phyloP scores from a whole-genome alignment of 176 grass and related monocot species.

The Saccharum spontaneum region DNA sequence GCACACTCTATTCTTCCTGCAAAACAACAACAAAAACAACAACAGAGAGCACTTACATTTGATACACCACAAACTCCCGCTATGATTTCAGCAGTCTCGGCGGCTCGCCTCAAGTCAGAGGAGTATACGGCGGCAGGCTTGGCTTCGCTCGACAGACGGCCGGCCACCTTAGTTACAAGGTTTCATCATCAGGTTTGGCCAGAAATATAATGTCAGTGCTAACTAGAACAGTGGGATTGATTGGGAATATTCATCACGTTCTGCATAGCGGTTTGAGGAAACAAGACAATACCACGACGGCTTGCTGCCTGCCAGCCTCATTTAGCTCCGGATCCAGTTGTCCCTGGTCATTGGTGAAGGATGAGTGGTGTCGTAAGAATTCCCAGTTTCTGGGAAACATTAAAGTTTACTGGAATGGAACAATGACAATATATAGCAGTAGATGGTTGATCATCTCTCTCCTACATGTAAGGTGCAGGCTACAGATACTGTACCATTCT shows the following conservation, averaged over 20 bases:
- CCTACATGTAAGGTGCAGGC: too few species aligned
- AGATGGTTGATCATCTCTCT: too few species aligned
- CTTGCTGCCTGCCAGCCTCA: constrained; percentile 55
- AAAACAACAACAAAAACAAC: too few species aligned
- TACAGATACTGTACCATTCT: too few species aligned
- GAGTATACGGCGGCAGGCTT: constrained; percentile 62
- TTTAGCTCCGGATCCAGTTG: constrained; percentile 69
- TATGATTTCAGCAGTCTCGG: constrained; percentile 58
- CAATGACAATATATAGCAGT: not conserved
- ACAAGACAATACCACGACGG: constrained; percentile 39
- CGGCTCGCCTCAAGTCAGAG: constrained; percentile 66
- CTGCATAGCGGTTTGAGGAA: not conserved
- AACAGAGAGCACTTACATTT: constrained; percentile 27
- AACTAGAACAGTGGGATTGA: not conserved
- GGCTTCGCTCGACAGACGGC: constrained; percentile 48
- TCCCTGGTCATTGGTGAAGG: constrained; percentile 33
- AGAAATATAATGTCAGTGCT: not conserved
- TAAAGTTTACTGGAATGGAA: not conserved
- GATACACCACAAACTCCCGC: constrained; percentile 40
- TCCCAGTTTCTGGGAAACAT: not conserved
- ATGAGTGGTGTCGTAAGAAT: not conserved
- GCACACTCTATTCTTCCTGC: too few species aligned
- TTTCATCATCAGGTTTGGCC: constrained; percentile 27
- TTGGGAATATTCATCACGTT: not conserved
- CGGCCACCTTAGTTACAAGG: constrained; percentile 48